Evolutionary conservation across 208 protist species (phyloP).

Genomic region (Acanthamoeba culbertsoni): DNA sequence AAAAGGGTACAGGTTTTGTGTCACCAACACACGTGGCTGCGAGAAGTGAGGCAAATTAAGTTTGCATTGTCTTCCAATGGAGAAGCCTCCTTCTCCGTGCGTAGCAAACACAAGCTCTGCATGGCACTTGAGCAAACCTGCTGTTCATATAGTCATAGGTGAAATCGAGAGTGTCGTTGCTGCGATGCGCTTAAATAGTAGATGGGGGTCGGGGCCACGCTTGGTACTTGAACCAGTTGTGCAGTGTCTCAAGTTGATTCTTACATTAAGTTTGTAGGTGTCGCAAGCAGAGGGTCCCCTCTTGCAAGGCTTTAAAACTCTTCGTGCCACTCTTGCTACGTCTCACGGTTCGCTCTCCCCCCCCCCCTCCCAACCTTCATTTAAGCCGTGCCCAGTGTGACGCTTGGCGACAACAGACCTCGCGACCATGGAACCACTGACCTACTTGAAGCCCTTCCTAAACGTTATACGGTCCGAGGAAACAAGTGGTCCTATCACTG

Average conservation of each 20-base stretch:
- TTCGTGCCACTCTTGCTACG: background rate
- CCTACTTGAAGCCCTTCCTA: conserved; percentile 73
- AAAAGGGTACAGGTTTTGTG: no score
- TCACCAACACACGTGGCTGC: no score
- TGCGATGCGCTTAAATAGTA: conserved; percentile 2
- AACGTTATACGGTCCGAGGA: conserved; percentile 70
- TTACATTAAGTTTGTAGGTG: background rate
- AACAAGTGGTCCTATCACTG: conserved; percentile 75
- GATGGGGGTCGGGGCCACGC: conserved; percentile 8
- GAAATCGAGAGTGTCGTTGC: conserved; percentile 54
- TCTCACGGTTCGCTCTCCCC: background rate
- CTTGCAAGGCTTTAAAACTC: conserved; percentile 35
- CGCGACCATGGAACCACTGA: conserved; percentile 53
- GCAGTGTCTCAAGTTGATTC: background rate
- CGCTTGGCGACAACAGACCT: conserved; percentile 73
- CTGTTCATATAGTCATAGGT: conserved; percentile 13
- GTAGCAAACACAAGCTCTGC: background rate
- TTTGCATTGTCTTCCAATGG: background rate
- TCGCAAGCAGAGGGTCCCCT: conserved; percentile 14
- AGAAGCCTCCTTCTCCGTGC: background rate
- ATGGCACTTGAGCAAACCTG: background rate
- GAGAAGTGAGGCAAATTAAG: no score
- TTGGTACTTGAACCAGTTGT: background rate
- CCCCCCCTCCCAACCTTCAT: background rate
- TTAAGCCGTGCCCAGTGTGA: no score